phyloP scores from a whole-genome alignment of 148 eudicot species.

The Arbutus unedo region DNA sequence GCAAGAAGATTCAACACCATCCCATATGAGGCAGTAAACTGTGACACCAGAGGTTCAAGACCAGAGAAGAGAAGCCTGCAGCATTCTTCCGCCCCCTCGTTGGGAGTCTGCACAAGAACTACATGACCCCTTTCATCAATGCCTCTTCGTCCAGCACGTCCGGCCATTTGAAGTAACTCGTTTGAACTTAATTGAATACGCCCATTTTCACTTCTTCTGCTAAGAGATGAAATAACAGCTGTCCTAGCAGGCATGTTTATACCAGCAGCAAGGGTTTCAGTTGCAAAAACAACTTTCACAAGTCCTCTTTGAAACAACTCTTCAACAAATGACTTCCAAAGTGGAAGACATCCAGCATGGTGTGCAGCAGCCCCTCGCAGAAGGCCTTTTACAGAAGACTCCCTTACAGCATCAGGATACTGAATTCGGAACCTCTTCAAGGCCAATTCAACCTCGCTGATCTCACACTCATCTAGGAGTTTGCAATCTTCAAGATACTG shows the following conservation, averaged over 20 bases:
- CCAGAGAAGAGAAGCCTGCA: conserved; percentile 89
- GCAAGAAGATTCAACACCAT: conserved; percentile 99
- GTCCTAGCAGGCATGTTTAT: conserved; percentile 99
- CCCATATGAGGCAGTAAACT: conserved; percentile 97
- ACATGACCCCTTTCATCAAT: conserved; percentile 92
- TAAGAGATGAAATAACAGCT: conserved; percentile 88
- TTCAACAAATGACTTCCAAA: conserved; percentile 94
- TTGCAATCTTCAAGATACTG: conserved; percentile 76
- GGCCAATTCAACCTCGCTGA: conserved; percentile 81
- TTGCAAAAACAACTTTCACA: conserved; percentile 94
- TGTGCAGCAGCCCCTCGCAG: conserved; percentile 89
- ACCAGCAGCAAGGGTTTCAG: conserved; percentile 99
- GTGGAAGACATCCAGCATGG: conserved; percentile 99
- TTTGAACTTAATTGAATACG: conserved; percentile 66
- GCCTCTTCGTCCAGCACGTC: conserved; percentile 99
- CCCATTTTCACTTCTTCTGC: conserved; percentile 92
- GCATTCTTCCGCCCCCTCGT: conserved; percentile 93
- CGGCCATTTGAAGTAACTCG: conserved; percentile 98
- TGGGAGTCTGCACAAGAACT: conserved; percentile 85
- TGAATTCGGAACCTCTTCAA: conserved; percentile 72
- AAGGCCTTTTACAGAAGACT: conserved; percentile 78
- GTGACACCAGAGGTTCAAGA: conserved; percentile 92
- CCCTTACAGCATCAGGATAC: conserved; percentile 97
- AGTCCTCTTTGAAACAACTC: conserved; percentile 92
- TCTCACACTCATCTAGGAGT: conserved; percentile 85